Conservation (phyloP, 495 filamentous ascomycete genomes). For the Podospora appendiculata region DNA sequence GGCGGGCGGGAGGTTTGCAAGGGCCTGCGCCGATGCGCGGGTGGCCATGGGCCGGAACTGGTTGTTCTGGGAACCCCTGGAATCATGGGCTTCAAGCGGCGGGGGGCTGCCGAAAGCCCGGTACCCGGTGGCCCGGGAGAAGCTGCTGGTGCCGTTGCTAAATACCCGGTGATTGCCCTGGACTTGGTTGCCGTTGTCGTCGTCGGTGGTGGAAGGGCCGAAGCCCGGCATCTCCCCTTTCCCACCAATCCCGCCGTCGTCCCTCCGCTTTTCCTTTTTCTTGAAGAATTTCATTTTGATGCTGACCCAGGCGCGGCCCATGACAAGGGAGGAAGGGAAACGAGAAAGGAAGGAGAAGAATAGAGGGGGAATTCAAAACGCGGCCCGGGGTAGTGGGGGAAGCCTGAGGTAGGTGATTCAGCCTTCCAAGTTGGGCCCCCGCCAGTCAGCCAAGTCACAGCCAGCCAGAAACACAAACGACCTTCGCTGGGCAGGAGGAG, state of each 20-base stretch:
- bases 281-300: conserved; percentile 37
- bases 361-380: neutral
- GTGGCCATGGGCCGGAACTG: conserved; percentile 12
- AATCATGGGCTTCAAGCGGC: neutral
- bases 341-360: conserved; percentile 1
- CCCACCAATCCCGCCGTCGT: conserved; percentile 2
- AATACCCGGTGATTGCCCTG: neutral
- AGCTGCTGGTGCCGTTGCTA: conserved; percentile 1
- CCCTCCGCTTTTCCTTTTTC: conserved; percentile 26
- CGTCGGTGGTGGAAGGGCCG: conserved; percentile 1
- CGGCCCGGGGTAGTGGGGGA: no score
- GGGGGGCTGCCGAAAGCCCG: conserved; percentile 11
- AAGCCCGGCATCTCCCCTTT: conserved; percentile 7
- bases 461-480: no score
- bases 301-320: neutral
- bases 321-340: neutral
- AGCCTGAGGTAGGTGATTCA: no score
- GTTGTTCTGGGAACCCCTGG: neutral
- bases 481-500: no score
- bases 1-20: conserved; percentile 46
- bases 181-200: neutral
- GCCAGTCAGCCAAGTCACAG: no score
- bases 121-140: conserved; percentile 5
- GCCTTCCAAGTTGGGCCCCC: no score
- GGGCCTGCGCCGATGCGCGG: conserved; percentile 19